Conservation (phyloP, 2,329 filamentous ascomycete genomes). For the Xylaria hypoxylon region DNA sequence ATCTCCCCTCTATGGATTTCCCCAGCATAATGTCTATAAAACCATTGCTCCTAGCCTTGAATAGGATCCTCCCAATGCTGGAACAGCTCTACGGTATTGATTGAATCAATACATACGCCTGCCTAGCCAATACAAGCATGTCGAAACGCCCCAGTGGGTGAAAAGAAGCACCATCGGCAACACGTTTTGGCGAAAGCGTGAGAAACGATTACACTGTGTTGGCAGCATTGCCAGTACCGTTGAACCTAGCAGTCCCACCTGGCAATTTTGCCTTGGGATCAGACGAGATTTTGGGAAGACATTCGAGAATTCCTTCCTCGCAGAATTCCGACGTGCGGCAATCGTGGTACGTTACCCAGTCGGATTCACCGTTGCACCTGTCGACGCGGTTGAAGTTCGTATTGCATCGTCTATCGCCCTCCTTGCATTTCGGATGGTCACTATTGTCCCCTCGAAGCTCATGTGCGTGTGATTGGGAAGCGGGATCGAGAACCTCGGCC, state of each 20-base stretch:
- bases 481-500: background rate
- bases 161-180: background rate
- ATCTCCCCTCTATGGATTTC: background rate
- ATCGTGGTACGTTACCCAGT: conserved; percentile 38
- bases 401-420: conserved; percentile 34
- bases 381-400: conserved; percentile 32
- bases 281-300: conserved; percentile 9
- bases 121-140: background rate
- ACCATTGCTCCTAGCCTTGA: background rate
- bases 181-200: no score
- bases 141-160: background rate
- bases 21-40: background rate
- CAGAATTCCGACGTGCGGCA: conserved; percentile 33
- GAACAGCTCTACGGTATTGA: background rate
- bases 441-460: background rate
- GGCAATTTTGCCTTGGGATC: background rate
- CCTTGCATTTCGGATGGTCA: conserved; percentile 12
- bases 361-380: conserved; percentile 24
- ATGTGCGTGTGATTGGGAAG: background rate
- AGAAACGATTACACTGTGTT: background rate
- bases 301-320: conserved; percentile 17
- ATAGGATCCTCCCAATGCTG: background rate
- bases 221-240: background rate
- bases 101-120: background rate
- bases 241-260: background rate